Conservation (phyloP, 768 basidiomycete genomes). For the Scleroderma citrinum region DNA sequence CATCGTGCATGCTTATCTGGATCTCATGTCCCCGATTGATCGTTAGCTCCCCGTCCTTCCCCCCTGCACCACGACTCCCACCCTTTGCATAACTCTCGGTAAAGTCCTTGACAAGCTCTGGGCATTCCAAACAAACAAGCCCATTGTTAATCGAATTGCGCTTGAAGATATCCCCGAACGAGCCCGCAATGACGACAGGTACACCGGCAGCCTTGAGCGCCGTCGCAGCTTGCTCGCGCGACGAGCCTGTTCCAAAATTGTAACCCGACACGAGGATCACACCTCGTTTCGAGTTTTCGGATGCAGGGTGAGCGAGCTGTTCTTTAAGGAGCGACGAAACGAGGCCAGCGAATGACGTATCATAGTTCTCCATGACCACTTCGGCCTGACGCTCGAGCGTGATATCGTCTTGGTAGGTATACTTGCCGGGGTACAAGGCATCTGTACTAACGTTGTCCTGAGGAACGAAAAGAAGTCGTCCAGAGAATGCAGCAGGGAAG, state of each 20-base stretch:
- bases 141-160: constrained; percentile 99
- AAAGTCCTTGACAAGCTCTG: constrained; percentile 81
- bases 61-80: constrained; percentile 73
- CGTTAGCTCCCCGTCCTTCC: constrained; percentile 76
- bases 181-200: constrained; percentile 89
- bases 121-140: constrained; percentile 89
- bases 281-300: constrained; percentile 42
- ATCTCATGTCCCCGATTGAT: constrained; percentile 66
- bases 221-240: constrained; percentile 97
- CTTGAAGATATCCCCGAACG: constrained; percentile 99
- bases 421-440: constrained; percentile 97
- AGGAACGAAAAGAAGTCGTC: constrained; percentile 85
- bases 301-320: constrained; percentile 15
- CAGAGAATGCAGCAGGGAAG: constrained; percentile 80
- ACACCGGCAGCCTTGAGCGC: constrained; percentile 92
- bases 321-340: constrained; percentile 47
- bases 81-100: constrained; percentile 70
- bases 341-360: constrained; percentile 73
- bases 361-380: constrained; percentile 99
- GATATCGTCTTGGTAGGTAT: constrained; percentile 99
- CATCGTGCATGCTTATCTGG: constrained; percentile 62
- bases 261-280: constrained; percentile 86
- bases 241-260: constrained; percentile 98
- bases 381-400: constrained; percentile 91
- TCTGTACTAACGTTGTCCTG: constrained; percentile 99